Base-by-base conservation (phyloP, 83 land plant genomes). In the Diphasiastrum complanatum region DNA sequence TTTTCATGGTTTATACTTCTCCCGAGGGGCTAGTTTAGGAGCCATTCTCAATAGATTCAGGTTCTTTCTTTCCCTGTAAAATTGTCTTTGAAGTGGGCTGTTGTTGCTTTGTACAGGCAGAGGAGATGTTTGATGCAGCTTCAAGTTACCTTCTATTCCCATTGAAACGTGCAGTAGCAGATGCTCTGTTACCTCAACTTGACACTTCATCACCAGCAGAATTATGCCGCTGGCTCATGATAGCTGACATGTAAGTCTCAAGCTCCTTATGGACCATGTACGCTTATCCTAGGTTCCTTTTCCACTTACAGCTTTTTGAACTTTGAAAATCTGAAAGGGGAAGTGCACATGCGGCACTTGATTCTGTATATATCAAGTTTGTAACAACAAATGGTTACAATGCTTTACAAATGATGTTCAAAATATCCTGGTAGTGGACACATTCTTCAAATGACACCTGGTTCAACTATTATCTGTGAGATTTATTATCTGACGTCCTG, bases 61-160 rank as follows among this genome's bases (percentile, higher is more conserved):
- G 24, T 51, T 32, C n/a, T 47, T 60, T 30, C 3, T 26, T 29
- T 5, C 31, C 14, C 26, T 4, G n/a, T 64, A 23, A 37, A 27
- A 12, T 45, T 0, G 18, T 14, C 16, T 16, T 25, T 16, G 27
- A 26, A 2, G 30, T 11, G 11, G 6, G 10, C 33, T 58, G 8
- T n/a, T 31, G 16, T 58, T 23, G 23, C 33, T 33, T 23, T 61
- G 38, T 32, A 28, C 73, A 92, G 95, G 98, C 85, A 31, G 91
- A 88, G 53, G 98, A 88, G 67, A 79, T 92, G 60, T 79, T 92
- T 55, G 98, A 92, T 88, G 95, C 84, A 73, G 91, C 98, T 56
- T 92, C 98, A 12, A 75, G 98, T 72, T 92, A 92, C 48, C 61
- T 92, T 33, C 69, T 92, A 40, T 92, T 88, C 55, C 81, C 98